Percentiles rank a stretch among this genome's conserved stretches.
phyloP scores from a whole-genome alignment of 176 grass and related monocot species.

The Olyra latifolia region DNA sequence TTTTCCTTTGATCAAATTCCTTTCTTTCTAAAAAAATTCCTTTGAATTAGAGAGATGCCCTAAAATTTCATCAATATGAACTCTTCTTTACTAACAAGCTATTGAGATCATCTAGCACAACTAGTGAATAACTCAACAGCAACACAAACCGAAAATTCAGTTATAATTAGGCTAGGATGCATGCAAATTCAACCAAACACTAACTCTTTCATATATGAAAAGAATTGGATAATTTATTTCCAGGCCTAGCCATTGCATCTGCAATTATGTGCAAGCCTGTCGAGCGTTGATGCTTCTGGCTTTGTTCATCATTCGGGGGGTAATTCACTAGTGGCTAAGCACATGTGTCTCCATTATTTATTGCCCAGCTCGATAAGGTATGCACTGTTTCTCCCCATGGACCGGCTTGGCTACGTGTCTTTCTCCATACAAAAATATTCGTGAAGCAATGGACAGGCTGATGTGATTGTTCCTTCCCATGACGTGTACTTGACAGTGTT shows the following conservation, averaged over 20 bases:
- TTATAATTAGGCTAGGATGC: neutral
- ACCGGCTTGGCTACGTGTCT: neutral
- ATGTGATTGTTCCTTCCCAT: neutral
- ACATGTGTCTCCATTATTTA: neutral
- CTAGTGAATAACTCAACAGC: neutral
- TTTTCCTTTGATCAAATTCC: no score
- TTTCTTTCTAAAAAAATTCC: no score
- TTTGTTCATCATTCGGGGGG: neutral
- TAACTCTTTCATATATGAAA: neutral
- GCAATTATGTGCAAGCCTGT: neutral
- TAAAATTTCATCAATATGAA: no score
- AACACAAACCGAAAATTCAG: neutral
- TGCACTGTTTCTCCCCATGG: neutral
- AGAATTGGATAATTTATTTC: neutral
- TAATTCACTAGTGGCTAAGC: neutral
- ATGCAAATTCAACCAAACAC: neutral
- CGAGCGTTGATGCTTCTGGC: neutral
- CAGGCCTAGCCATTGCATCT: neutral
- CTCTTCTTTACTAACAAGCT: no score
- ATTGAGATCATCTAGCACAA: no score
- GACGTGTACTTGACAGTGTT: neutral
- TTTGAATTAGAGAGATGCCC: no score
- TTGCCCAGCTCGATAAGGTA: neutral
- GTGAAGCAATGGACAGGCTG: neutral
- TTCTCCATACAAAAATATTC: neutral